Evolutionary conservation across 1,139 yeast genomes (phyloP), one percentile per base, ranked within the genome.

Genomic region (Candida sanyaensis): DNA sequence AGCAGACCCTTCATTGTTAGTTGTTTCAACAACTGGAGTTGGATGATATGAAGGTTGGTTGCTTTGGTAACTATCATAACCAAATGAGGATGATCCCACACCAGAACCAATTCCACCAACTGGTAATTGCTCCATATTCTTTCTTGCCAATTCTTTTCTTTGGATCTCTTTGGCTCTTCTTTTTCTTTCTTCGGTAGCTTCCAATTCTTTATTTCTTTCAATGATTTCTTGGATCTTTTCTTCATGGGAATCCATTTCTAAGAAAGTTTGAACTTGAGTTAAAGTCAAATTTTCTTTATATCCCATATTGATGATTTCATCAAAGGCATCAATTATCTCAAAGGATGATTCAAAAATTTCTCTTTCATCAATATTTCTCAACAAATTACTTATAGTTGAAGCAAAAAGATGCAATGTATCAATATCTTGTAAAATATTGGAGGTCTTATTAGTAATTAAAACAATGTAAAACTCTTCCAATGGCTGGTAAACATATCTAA

Each of bases 231-330:
- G 98, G 62, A 95, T 92, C 75, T 90, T 92, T 71, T 95, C 99
- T 70, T 95, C 99, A 64, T 93, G 98, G 37, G 96, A 88, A 69
- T 95, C 98, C 99, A 95, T 93, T 65, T 91, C 95, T 70, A 95
- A 77, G 71, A 89, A 93, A 12, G 96, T 88, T 66, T 83, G 84
- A 55, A 95, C 90, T 73, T 93, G 99, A 48, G 84, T 70, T 56
- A 88, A 66, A 1, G 95, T 83, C 57, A 93, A 75, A 66, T 90
- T 88, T 67, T 95, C 99, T 59, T 90, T 84, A 73, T 86, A 91
- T 12, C 99, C 99, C 69, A 89, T 76, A 48, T 84, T 84, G 57
- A 93, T 83, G 50, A 93, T 88, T 69, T 95, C 99, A 66, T 95
- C 99, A 63, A 95, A 93, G 2, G 98, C 96, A 61, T 88, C 81